A percentile compares a stretch with the other conserved stretches of the same genome.
Evolutionary conservation across 2,329 filamentous ascomycete species (phyloP).

Genomic region (Coniochaeta prunicola): DNA sequence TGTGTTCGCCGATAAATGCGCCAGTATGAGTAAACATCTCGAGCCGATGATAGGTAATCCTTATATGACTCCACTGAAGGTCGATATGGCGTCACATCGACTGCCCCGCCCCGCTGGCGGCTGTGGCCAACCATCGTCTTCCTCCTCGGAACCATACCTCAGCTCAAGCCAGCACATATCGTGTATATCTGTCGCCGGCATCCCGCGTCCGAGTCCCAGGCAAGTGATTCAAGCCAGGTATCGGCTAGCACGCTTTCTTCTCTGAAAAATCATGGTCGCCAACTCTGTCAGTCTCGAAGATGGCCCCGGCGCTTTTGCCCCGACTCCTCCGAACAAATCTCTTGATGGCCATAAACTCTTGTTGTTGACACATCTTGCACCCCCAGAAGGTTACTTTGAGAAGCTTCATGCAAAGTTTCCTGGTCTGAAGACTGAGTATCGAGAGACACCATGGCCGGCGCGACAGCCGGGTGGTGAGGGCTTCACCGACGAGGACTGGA

Average conservation of each 20-base stretch:
- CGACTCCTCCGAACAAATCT: constrained; percentile 22
- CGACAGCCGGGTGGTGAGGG: constrained; percentile 7
- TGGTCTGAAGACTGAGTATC: constrained; percentile 31
- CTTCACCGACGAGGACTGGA: constrained; percentile 31
- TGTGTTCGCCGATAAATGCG: too few species aligned
- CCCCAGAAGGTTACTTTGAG: constrained; percentile 25
- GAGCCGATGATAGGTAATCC: neutral
- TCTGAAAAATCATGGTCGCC: neutral
- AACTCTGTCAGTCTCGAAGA: neutral
- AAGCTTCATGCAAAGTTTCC: constrained; percentile 32
- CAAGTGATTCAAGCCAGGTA: neutral
- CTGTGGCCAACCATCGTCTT: neutral
- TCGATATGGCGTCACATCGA: neutral
- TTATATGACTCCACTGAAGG: constrained; percentile 1
- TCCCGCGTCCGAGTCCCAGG: neutral
- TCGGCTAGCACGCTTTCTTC: neutral
- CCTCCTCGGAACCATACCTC: neutral
- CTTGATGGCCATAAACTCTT: constrained; percentile 42
- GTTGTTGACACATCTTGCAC: constrained; percentile 25
- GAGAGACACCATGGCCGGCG: constrained; percentile 20
- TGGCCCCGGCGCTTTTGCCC: neutral
- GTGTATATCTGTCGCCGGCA: neutral
- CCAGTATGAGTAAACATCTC: neutral
- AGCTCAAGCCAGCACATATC: neutral
- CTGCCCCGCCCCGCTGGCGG: neutral